Evolutionary conservation across 495 filamentous ascomycete genomes (phyloP), one percentile per base, ranked within the genome.

Genomic region (Aspergillus kassunensis): DNA sequence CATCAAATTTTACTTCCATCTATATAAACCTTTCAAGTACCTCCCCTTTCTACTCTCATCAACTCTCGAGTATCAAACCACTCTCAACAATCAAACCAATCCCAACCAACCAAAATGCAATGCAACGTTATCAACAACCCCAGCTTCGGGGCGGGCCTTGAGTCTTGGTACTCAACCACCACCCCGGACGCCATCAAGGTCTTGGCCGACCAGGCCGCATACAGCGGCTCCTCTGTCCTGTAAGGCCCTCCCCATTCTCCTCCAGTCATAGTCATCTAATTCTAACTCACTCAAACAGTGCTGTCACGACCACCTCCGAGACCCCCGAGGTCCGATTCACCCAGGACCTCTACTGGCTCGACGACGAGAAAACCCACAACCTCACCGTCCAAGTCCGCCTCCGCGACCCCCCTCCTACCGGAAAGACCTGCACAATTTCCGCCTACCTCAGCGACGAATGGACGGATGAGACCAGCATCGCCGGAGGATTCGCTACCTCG

Each of bases 91-190:
- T 27, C 24, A 27, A 4, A 4, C 9, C 24, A 27, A 27, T 9
- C 24, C 24, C 24, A 27, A 27, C 9, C n/a, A 76, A 9, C 25
- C 41, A 30, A 44, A 30, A 44, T 44, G 41, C n/a, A 24, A 13
- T 44, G 41, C 41, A 44, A 44, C 41, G 41, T 30, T 25, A 44
- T 44, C 41, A 44, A 31, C 41, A 44, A 44, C 25, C 41, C 25
- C 23, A 6, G 6, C 25, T 44, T 44, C 41, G 41, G 31, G n/a
- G 6, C 8, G 5, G 41, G 41, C 10, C 20, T 44, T 3, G 4
- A 16, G 24, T 29, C 4, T 25, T 44, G 41, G 41, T 16, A 16
- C 41, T 2, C 24, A 27, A 27, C 3, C 20, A 12, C 21, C 23
- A 41, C 16, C 23, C 5, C 24, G 6, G 18, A 5, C 25, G 41